Conservation (phyloP, 257 asterid genomes). For the Mitragyna speciosa region DNA sequence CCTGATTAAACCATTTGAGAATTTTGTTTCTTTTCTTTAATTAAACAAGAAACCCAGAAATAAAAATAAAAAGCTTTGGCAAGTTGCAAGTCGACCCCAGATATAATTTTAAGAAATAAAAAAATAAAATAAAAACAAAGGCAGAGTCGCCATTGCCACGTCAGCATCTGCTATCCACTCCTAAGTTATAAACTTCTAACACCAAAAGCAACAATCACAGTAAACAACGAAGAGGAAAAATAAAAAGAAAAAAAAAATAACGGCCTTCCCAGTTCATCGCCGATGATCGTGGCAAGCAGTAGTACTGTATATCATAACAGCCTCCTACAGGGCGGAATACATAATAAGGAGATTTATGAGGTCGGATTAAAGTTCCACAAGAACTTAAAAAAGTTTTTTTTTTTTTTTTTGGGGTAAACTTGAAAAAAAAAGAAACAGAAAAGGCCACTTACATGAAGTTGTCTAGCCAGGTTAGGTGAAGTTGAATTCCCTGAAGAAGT, state of each 20-base stretch:
- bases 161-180: neutral
- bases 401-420: neutral
- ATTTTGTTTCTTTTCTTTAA: too few species aligned
- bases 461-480: conserved; percentile 45
- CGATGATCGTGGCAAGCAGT: neutral
- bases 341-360: too few species aligned
- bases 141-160: neutral
- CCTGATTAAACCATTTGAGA: too few species aligned
- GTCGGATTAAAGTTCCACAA: neutral
- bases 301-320: neutral
- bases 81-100: neutral
- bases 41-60: too few species aligned
- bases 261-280: neutral
- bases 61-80: too few species aligned
- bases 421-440: neutral
- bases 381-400: neutral
- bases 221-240: neutral
- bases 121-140: neutral
- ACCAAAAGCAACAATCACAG: neutral
- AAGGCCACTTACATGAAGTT: conserved; percentile 58
- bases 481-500: conserved; percentile 42
- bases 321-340: neutral
- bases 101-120: neutral
- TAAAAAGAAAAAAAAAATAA: too few species aligned
- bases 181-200: neutral